phyloP scores from a whole-genome alignment of 768 basidiomycete species.

The Panellus pusillus region DNA sequence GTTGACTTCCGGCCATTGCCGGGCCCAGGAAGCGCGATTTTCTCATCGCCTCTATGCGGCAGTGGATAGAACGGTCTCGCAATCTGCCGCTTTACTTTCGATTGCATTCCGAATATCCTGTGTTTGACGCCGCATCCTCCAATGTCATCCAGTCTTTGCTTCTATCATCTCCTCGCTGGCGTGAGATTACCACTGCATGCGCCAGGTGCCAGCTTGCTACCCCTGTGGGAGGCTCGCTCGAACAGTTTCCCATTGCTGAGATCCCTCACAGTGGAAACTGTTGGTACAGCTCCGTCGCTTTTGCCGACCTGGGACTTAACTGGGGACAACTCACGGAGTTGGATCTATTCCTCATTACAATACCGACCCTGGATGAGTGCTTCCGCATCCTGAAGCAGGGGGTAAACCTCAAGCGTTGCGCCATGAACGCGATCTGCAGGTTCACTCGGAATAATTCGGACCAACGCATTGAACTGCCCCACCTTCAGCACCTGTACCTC shows the following conservation, averaged over 20 bases:
- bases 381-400: conserved; percentile 34
- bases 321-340: conserved; percentile 42
- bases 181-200: conserved; percentile 34
- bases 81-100: conserved; percentile 13
- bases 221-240: conserved; percentile 25
- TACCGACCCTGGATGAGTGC: conserved; percentile 38
- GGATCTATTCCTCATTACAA: conserved; percentile 34
- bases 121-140: conserved; percentile 9
- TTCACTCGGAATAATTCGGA: conserved; percentile 18
- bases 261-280: conserved; percentile 32
- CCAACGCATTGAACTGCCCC: conserved; percentile 26
- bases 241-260: conserved; percentile 30
- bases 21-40: conserved; percentile 15
- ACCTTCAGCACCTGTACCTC: conserved; percentile 34
- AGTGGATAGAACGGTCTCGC: conserved; percentile 41
- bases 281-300: conserved; percentile 25
- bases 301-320: conserved; percentile 31
- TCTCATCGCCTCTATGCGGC: conserved; percentile 26
- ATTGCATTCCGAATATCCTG: conserved; percentile 5
- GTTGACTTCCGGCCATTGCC: conserved; percentile 27
- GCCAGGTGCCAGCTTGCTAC: conserved; percentile 29
- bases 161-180: conserved; percentile 31
- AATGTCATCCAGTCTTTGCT: conserved; percentile 11
- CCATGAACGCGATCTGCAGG: conserved; percentile 33
- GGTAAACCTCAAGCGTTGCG: conserved; percentile 32